Evolutionary conservation across 768 basidiomycete genomes (phyloP), one percentile per base, ranked within the genome.

Genomic region (Cyclocybe cylindracea): DNA sequence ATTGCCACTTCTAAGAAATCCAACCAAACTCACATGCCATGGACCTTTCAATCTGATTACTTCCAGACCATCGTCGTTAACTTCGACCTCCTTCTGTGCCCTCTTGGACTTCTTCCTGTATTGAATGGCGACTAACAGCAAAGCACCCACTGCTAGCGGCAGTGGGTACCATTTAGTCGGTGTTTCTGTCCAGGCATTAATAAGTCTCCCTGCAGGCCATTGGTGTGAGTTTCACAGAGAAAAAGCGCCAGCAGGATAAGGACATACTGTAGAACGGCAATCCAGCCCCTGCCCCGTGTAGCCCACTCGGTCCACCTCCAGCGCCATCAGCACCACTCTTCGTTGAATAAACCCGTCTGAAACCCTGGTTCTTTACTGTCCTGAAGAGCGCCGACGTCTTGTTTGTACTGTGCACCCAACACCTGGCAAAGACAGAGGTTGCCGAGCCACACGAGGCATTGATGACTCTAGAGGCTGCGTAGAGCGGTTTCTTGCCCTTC

Each of bases 121-220:
- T 61, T 91, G 87, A 10, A 93, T 74, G 44, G 81, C 79, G 56
- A 91, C 83, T 33, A 96, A 86, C 31, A 96, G 80, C n/a, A 94
- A 76, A 2, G 92, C 93, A 35, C 94, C 94, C 29, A 94, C 87
- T 9, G 91, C 92, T 50, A 96, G 71, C 11, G 94, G 94, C 40
- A 98, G 80, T 8, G 95, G 95, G 60, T 95, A 96, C 95, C 95
- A 98, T 69, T 86, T 91, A 34, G 90, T 94, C 0, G 93, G 92
- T 0, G 95, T 94, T 62, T 86, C 76, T 5, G 79, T 85, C 91
- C 91, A 94, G 24, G 91, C 90, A 53, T 80, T 78, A 29, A 88
- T 74, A 6, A 95, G 69, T 64, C 78, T 83, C 39, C 80, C 89
- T 86, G 66, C 39, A 49, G 44, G 10, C 44, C 24, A 10, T 24